Evolutionary conservation across 208 protist species (phyloP), one percentile per base, ranked within the genome.

Genomic region (Naegleria lovaniensis): DNA sequence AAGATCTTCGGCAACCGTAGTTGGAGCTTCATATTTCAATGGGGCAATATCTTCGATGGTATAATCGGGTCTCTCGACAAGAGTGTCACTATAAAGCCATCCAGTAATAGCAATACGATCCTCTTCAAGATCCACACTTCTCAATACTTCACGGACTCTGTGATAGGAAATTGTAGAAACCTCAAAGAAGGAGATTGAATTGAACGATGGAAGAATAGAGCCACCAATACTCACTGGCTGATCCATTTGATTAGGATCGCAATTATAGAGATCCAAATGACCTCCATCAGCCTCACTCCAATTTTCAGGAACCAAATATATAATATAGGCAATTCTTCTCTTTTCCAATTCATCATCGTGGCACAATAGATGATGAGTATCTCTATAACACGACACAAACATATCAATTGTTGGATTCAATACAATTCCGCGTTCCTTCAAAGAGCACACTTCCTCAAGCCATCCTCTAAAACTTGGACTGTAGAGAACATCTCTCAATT

Each of bases 271-370:
- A 76, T 91, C 89, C 9, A 91, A 83, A 48, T 19, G 39, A 33
- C 89, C 89, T 41, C 89, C 89, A 88, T 91, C 89, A 79, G 48
- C 89, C 25, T 76, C 52, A 0, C 0, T 33, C 89, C 89, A 91
- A 59, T 91, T 58, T 48, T 41, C 39, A 5, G 22, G 33, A 15
- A 91, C 89, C 29, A 91, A 48, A 83, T 91, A 91, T 5, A 91
- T 40, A 83, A 91, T 83, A n/a, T 84, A 91, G 29, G 89, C 89
- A 76, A 91, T 83, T 39, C 79, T 58, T 11, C 89, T n/a, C 5
- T 41, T 41, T 33, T 91, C 89, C 6, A 84, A 76, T 76, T 88
- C 52, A 48, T 91, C 89, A 88, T 91, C 89, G 25, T 91, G 89
- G 83, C 89, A 91, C n/a, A 91, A 76, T 13, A 91, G 76, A 5